Base-by-base conservation (phyloP, 371 early-diverging fungal species). In the Paraphysoderma sedebokerense region DNA sequence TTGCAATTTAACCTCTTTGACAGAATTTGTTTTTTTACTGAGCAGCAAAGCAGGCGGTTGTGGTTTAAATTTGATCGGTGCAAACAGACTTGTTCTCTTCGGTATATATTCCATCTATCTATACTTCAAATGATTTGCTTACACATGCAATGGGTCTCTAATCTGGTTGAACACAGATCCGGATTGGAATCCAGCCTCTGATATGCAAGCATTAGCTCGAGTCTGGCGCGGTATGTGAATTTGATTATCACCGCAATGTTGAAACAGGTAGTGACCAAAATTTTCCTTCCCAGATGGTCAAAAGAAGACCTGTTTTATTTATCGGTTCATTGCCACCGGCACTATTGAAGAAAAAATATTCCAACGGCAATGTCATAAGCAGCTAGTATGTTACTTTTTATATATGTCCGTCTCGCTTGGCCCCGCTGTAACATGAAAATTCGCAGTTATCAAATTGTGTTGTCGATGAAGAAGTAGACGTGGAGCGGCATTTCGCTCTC, bases 281-380 rank as follows among this genome's bases (percentile, higher is more conserved):
- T n/a, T n/a, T n/a, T n/a, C n/a, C n/a, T n/a, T 11, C 13, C 32
- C 32, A 62, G 96, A 98, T 64, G 98, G 98, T 0, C 98, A 98
- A 62, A 82, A 82, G 58, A 93, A 92, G 58, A 60, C 60, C 46
- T 90, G 92, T 58, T 96, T 74, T 51, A 87, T 98, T 22, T 98
- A 96, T 63, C 82, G 95, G 13, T 82, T 98, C 46, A 87, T 92
- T 50, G 85, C 85, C 1, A 84, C 92, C 8, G 95, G 97, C 1
- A 86, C 97, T 0, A 90, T 97, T 23, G 97, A 97, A 55, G 97
- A 97, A 57, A 97, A 97, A 63, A 92, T 97, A 35, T 95, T 93
- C 62, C 93, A 96, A 60, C 70, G 97, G 51, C 85, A 84, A 67
- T 82, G 79, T 1, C 81, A 87, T 51, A 87, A 87, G 53, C 84